Conservation (phyloP, 257 asterid genomes). For the Solanum piurae region DNA sequence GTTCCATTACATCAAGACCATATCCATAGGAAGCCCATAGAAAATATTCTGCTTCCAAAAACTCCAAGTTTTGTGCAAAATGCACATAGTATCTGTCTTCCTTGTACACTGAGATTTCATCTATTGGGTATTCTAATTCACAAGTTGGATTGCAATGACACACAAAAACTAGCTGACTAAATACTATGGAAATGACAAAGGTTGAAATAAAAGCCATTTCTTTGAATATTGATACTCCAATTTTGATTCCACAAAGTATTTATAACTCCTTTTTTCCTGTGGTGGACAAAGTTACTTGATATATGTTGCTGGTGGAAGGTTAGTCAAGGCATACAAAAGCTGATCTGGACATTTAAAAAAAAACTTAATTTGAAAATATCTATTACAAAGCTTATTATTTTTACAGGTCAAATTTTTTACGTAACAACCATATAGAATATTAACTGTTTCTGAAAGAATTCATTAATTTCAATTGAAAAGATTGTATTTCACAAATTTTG, state of each 20-base stretch:
- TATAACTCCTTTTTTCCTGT: neutral
- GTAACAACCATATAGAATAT: neutral
- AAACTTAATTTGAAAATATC: neutral
- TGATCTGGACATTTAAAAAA: too few species aligned
- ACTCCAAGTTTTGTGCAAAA: slow-evolving; percentile 34
- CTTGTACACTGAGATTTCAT: neutral
- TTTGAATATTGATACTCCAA: neutral
- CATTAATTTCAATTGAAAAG: neutral
- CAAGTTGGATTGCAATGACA: neutral
- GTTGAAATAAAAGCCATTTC: neutral
- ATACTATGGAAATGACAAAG: neutral
- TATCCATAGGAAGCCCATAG: slow-evolving; percentile 21
- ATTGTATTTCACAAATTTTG: neutral
- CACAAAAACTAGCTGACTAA: neutral
- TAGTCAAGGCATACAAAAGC: too few species aligned
- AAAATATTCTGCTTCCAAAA: slow-evolving; percentile 31
- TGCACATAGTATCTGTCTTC: slow-evolving; percentile 23
- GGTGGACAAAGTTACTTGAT: too few species aligned
- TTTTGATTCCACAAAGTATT: neutral
- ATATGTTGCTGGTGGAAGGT: too few species aligned
- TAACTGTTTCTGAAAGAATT: neutral
- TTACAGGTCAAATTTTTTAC: neutral
- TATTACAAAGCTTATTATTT: neutral
- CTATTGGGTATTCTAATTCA: neutral
- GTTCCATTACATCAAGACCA: slow-evolving; percentile 30